Conservation (phyloP, 306 rosid species). For the Lathyrus oleraceus region DNA sequence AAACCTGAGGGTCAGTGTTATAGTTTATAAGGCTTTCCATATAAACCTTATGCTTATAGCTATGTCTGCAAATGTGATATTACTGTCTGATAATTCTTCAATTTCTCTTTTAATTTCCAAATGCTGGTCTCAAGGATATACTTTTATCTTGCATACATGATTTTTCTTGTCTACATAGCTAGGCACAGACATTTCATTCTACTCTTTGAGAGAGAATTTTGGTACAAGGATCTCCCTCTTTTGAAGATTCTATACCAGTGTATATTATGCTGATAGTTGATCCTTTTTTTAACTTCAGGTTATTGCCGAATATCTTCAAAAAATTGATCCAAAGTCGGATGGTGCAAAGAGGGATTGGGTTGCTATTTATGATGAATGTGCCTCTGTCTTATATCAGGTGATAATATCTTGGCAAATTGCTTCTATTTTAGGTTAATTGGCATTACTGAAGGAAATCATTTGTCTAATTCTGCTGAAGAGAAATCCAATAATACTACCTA, state of each 20-base stretch:
- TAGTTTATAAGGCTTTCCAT: slow-evolving; percentile 29
- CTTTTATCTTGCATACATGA: slow-evolving; percentile 4
- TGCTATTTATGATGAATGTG: slow-evolving; percentile 99
- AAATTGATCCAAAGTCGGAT: slow-evolving; percentile 95
- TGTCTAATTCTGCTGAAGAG: background rate
- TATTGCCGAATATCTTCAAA: slow-evolving; percentile 96
- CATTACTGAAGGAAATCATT: slow-evolving; percentile 26
- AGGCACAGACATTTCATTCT: slow-evolving; percentile 11
- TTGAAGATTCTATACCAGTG: slow-evolving; percentile 19
- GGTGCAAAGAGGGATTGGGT: slow-evolving; percentile 99
- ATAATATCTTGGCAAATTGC: slow-evolving; percentile 21
- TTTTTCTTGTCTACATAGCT: slow-evolving; percentile 13
- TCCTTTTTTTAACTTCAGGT: slow-evolving; percentile 56
- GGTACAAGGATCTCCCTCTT: slow-evolving; percentile 7
- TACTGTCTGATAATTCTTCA: slow-evolving; percentile 13
- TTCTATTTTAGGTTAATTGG: slow-evolving; percentile 25
- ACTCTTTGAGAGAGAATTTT: slow-evolving; percentile 27
- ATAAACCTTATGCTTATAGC: slow-evolving; percentile 1
- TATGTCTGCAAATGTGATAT: slow-evolving; percentile 20
- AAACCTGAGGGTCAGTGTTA: slow-evolving; percentile 86
- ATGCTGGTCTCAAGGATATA: background rate
- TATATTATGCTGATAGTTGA: slow-evolving; percentile 23
- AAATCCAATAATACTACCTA: background rate
- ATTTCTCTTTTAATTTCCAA: slow-evolving; percentile 19
- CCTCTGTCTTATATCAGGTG: slow-evolving; percentile 92